A percentile compares a stretch with the other conserved stretches of the same genome.
Evolutionary conservation across 2,329 filamentous ascomycete species (phyloP).

Genomic region (Xylaria sp.): DNA sequence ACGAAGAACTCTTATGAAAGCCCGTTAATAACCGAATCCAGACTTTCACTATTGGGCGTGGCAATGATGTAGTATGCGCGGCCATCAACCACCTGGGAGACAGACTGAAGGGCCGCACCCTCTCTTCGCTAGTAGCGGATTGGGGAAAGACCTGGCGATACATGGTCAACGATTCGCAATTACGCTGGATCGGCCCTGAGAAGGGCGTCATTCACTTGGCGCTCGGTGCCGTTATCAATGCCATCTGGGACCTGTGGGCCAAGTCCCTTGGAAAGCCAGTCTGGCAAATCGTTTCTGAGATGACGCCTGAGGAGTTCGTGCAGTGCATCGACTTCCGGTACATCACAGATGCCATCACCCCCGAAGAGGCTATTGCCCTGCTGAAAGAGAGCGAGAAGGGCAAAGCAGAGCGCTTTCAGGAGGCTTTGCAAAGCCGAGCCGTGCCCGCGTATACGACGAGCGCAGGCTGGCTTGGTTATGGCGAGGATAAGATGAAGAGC

Average conservation of each 20-base stretch:
- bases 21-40: slow-evolving; percentile 42
- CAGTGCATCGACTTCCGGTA: slow-evolving; percentile 93
- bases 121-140: slow-evolving; percentile 79
- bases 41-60: slow-evolving; percentile 86
- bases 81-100: slow-evolving; percentile 83
- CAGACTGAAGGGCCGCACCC: slow-evolving; percentile 77
- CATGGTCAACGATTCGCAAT: slow-evolving; percentile 88
- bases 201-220: slow-evolving; percentile 95
- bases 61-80: slow-evolving; percentile 90
- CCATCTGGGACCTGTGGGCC: slow-evolving; percentile 95
- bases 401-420: slow-evolving; percentile 76
- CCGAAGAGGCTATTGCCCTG: slow-evolving; percentile 80
- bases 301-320: slow-evolving; percentile 88
- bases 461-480: slow-evolving; percentile 92
- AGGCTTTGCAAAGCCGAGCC: slow-evolving; percentile 77
- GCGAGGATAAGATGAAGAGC: slow-evolving; percentile 83
- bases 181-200: slow-evolving; percentile 93
- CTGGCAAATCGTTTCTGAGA: slow-evolving; percentile 89
- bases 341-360: slow-evolving; percentile 92
- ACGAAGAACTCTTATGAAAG: neutral
- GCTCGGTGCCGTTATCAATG: slow-evolving; percentile 88
- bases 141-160: slow-evolving; percentile 92
- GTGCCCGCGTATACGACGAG: slow-evolving; percentile 92
- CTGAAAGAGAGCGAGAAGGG: slow-evolving; percentile 72
- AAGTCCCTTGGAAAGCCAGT: slow-evolving; percentile 87